Percentiles rank a stretch among this genome's conserved stretches.
phyloP scores from a whole-genome alignment of 371 early-diverging fungal genomes.

The Mucor racemosus region DNA sequence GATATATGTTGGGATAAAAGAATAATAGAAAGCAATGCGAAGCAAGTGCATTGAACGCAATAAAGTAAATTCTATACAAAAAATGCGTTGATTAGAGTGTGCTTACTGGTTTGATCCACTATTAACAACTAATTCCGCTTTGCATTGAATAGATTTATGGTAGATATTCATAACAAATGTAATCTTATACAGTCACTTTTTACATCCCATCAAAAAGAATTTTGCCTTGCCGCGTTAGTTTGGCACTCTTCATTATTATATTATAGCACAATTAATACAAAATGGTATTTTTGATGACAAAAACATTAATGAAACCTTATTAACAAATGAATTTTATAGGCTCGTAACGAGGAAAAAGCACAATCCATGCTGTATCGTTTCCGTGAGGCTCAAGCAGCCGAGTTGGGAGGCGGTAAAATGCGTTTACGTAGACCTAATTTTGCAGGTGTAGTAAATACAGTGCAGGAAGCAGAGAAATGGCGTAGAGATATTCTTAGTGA shows the following conservation, averaged over 20 bases:
- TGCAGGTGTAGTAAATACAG: constrained; percentile 68
- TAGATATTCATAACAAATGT: too few relatives aligned
- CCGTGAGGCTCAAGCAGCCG: constrained; percentile 90
- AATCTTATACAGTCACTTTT: neutral
- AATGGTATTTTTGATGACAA: neutral
- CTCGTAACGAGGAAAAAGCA: constrained; percentile 97
- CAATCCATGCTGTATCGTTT: constrained; percentile 98
- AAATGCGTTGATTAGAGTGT: too few relatives aligned
- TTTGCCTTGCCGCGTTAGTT: constrained; percentile 3
- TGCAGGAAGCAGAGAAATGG: constrained; percentile 90
- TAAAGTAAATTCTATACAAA: neutral
- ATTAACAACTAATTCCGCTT: too few relatives aligned
- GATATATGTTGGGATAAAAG: neutral
- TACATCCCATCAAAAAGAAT: neutral
- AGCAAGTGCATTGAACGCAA: neutral
- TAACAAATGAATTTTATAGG: constrained; percentile 49
- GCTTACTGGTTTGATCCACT: too few relatives aligned
- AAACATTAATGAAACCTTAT: too few relatives aligned
- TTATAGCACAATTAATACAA: neutral
- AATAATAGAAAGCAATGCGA: neutral
- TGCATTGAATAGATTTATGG: too few relatives aligned
- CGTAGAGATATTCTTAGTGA: constrained; percentile 87
- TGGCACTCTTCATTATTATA: neutral
- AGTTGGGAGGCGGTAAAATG: constrained; percentile 72
- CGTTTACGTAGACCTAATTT: constrained; percentile 78